Evolutionary conservation across 306 rosid species (phyloP).

Genomic region (Prunus kanzakura): DNA sequence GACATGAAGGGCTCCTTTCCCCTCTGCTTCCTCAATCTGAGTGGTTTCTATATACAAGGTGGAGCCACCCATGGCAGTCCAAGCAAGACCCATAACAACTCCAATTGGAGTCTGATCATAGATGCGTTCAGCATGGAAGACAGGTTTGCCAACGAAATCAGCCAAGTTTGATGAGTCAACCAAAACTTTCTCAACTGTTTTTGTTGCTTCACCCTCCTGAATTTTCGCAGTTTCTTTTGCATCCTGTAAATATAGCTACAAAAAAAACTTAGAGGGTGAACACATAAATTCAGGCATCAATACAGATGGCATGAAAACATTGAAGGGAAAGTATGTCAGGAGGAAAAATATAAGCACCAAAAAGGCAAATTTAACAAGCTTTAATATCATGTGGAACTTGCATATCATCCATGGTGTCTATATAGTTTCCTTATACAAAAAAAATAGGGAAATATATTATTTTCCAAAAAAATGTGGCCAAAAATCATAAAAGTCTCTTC

Average conservation of each 20-base stretch:
- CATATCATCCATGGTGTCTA: not conserved
- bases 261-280: constrained; percentile 13
- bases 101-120: constrained; percentile 80
- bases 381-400: not conserved
- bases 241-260: constrained; percentile 44
- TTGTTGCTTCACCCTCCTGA: constrained; percentile 32
- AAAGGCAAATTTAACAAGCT: not conserved
- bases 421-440: too few relatives aligned
- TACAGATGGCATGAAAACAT: constrained; percentile 10
- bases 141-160: constrained; percentile 91
- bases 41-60: constrained; percentile 90
- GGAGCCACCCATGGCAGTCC: constrained; percentile 99
- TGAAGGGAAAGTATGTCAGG: not conserved
- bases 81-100: constrained; percentile 99
- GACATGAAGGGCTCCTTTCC: constrained; percentile 68
- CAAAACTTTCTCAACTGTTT: constrained; percentile 44
- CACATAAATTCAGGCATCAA: not conserved
- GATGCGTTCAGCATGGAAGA: constrained; percentile 93
- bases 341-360: not conserved
- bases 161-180: constrained; percentile 61
- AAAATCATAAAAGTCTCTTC: not conserved
- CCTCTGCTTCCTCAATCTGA: constrained; percentile 71
- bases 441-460: not conserved
- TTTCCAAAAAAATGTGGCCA: not conserved
- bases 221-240: constrained; percentile 30